These are phyloP conservation scores for Metrosideros polymorpha DNA, from an alignment of 441 rosid genomes.

Conservation along the genomic window DNA sequence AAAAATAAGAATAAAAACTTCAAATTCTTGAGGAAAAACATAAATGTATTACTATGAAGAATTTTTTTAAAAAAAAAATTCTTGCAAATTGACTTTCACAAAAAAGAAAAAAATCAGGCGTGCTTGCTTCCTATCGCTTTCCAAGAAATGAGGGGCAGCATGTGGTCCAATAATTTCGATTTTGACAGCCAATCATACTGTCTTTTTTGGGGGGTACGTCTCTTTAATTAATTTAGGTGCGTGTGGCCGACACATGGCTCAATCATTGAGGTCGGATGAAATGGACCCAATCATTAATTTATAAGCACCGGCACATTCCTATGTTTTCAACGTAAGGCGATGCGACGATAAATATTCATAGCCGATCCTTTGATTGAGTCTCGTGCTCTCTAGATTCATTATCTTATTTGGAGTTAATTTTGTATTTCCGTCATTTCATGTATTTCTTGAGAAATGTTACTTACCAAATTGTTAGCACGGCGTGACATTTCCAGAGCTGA, in stretches of 20 bases:
- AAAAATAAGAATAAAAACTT: neutral
- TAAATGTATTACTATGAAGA: neutral
- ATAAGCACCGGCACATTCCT: too few relatives aligned
- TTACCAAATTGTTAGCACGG: neutral
- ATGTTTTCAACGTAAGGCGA: neutral
- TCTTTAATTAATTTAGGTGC: neutral
- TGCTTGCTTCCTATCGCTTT: neutral
- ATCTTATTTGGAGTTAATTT: neutral
- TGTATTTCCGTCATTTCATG: neutral
- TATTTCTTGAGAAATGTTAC: neutral
- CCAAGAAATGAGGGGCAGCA: neutral
- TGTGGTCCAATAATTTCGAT: neutral
- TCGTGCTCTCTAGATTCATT: neutral
- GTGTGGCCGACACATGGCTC: neutral
- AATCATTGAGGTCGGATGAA: neutral
- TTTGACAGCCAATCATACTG: neutral
- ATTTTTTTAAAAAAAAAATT: neutral
- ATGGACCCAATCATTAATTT: neutral
- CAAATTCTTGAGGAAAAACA: neutral
- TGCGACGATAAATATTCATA: too few relatives aligned
- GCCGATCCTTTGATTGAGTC: neutral
- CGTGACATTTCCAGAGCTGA: fast-evolving
- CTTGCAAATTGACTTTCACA: neutral
- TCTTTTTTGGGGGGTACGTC: neutral
- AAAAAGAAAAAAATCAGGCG: neutral